Base-by-base conservation (phyloP, 2,329 filamentous ascomycete genomes). In the Pseudocercospora musae region DNA sequence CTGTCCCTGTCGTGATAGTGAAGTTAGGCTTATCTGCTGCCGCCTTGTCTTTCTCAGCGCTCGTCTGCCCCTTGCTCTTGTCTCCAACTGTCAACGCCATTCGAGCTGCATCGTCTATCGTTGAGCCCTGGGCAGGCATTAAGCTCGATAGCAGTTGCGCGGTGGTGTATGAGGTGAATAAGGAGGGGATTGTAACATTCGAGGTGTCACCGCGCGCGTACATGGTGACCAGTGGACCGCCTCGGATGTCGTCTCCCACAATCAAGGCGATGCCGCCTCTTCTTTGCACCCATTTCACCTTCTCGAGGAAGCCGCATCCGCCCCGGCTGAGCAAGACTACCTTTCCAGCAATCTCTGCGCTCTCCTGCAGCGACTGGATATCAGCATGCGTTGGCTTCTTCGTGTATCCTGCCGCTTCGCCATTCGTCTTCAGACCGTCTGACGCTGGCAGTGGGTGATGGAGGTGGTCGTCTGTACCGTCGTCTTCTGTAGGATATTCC, bases 121-220 rank as follows among this genome's bases (percentile, higher is more conserved):
- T 53, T 6, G 60, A 57, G 68, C 82, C 85, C 52, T 88, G 87
- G 0, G 86, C 84, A 57, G 93, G 91, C 62, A 95, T 88, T 64
- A 98, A 82, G 7, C 93, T 92, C 1, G 93, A 96, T 15, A 99
- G 83, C 13, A 99, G 82, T 75, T 97, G 94, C 0, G 95, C 95
- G 0, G 94, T 98, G 0, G 92, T 98, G 70, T 95, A 87, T 0
- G 94, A 96, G 0, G 95, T 98, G 77, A 99, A 99, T 9, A 98
- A 83, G 0, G 95, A 91, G 1, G 95, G 93, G 58, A 99, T 97
- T 0, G 92, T 92, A 68, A 98, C 86, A 72, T 97, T 96, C 33
- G 93, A 96, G 3, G 94, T 96, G 73, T 98, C 93, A 40, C 94
- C 95, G 71, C 91, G 87, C n/a, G 95, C 95, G 76, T 96, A 98